Evolutionary conservation across 2,329 filamentous ascomycete genomes (phyloP), one percentile per base, ranked within the genome.

Genomic region (Pseudocercospora musae): DNA sequence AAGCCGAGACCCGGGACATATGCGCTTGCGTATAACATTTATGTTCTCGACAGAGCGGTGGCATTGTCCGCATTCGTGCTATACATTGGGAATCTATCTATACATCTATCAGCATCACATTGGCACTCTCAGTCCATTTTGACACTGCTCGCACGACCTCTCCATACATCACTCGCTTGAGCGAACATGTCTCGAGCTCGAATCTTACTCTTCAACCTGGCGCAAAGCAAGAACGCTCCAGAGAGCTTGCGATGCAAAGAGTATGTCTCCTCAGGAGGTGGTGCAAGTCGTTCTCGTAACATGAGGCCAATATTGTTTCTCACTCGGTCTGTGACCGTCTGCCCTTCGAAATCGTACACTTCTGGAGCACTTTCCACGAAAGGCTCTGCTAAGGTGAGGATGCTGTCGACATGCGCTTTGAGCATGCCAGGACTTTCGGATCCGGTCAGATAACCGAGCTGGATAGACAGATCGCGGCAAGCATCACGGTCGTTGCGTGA

Each of bases 201-300:
- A 2, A 99, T 93, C 66, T 86, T 84, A 75, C 92, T 96, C 2
- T 91, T 92, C 63, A 99, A 76, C 68, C 87, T 85, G 0, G 95
- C 93, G 76, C 95, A 99, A 18, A 99, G 81, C 72, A 99, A 78
- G 74, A 99, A 99, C 0, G 95, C 96, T 0, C 95, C 95, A 75
- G 92, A 96, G 59, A 99, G 79, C 80, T 99, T 99, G 64, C 95
- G 86, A 77, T 99, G 95, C 71, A 99, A 78, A 74, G 89, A 94
- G 74, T 99, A 99, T 57, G 95, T 99, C 82, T 99, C 95, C 79
- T 99, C 96, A 0, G 95, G 95, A 23, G 96, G 95, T 23, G 95
- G 94, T 15, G 91, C 87, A 20, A 99, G 79, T 37, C 95, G 81
- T 80, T 99, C 95, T 60, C 86, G 85, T 52, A 99, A 83, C 95